Percentiles rank a stretch among this genome's conserved stretches.
Conservation (phyloP, 768 basidiomycete species). For the Pulveroboletus sp. region DNA sequence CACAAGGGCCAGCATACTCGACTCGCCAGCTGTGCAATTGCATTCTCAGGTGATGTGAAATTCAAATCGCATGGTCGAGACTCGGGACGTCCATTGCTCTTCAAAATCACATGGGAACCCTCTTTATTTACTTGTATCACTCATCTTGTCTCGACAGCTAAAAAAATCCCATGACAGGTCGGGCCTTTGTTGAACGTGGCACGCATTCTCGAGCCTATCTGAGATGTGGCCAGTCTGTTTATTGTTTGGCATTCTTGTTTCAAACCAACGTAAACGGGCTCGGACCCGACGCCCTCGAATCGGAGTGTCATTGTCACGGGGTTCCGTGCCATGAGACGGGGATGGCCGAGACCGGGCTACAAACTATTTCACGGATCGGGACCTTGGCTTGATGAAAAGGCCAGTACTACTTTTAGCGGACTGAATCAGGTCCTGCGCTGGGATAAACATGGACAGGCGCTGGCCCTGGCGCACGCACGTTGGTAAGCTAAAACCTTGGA, state of each 20-base stretch:
- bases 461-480: no score
- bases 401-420: neutral
- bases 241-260: neutral
- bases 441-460: neutral
- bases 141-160: neutral
- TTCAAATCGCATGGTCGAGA: slow-evolving; percentile 8
- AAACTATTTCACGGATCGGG: slow-evolving; percentile 13
- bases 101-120: neutral
- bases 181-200: no score
- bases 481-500: no score
- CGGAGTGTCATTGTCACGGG: neutral
- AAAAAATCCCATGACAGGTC: neutral
- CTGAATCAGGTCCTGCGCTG: neutral
- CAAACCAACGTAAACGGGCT: neutral
- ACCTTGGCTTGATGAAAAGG: slow-evolving; percentile 1
- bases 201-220: neutral
- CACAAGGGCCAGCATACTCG: no score
- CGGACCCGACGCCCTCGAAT: neutral
- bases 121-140: neutral
- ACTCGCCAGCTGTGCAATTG: no score
- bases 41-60: slow-evolving; percentile 4
- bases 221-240: no score
- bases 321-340: neutral
- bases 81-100: neutral
- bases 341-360: slow-evolving; percentile 5